phyloP scores from a whole-genome alignment of 148 eudicot species.

The Cornus suecica region DNA sequence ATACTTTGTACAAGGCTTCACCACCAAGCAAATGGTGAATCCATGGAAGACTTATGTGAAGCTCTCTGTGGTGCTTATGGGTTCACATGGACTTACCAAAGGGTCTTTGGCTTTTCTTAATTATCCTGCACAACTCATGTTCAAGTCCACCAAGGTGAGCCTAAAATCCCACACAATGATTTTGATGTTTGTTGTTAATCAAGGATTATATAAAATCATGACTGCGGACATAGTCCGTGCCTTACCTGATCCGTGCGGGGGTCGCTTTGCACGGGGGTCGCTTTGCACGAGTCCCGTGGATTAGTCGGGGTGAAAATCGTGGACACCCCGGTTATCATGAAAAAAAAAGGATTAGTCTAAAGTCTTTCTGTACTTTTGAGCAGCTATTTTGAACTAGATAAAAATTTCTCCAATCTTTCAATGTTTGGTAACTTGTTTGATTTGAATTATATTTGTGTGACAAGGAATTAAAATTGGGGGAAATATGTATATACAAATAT shows the following conservation, averaged over 20 bases:
- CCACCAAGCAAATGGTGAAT: constrained; percentile 82
- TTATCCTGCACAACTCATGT: constrained; percentile 82
- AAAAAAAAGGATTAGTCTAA: background rate
- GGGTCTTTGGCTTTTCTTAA: constrained; percentile 81
- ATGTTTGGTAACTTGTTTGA: background rate
- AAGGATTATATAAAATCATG: too few relatives aligned
- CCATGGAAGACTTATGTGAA: constrained; percentile 80
- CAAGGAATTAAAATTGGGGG: background rate
- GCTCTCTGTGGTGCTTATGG: constrained; percentile 77
- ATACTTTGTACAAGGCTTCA: constrained; percentile 60
- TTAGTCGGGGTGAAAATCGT: too few relatives aligned
- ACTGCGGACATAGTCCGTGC: too few relatives aligned
- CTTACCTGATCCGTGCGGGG: too few relatives aligned
- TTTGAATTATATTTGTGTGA: too few relatives aligned
- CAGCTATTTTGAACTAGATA: background rate
- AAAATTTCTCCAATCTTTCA: background rate
- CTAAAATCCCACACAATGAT: background rate
- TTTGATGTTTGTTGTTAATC: background rate
- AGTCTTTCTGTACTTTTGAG: background rate
- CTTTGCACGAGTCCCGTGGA: too few relatives aligned
- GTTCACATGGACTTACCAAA: constrained; percentile 79
- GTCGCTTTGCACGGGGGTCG: too few relatives aligned
- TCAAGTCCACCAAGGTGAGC: constrained; percentile 81
- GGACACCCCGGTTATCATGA: too few relatives aligned
- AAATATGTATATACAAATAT: too few relatives aligned